Evolutionary conservation across 2,329 filamentous ascomycete genomes (phyloP).

Genomic region (Fusarium nematophilum): DNA sequence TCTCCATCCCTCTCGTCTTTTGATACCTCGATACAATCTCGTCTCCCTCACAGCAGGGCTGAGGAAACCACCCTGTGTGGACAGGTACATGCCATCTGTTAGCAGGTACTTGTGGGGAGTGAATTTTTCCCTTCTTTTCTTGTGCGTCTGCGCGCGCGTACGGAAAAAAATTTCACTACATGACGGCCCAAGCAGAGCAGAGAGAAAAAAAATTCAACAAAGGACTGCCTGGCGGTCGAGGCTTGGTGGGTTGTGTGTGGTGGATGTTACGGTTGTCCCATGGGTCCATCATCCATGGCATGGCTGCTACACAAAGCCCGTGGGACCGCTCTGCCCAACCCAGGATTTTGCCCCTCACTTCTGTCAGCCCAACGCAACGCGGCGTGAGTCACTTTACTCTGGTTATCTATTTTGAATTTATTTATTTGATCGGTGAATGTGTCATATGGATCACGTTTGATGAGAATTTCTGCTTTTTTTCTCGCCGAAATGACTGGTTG

Average conservation of each 20-base stretch:
- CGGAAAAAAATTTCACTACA: conserved; percentile 41
- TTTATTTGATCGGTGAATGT: not conserved
- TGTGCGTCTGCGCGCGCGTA: conserved; percentile 13
- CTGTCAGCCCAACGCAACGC: conserved; percentile 44
- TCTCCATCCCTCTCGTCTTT: not conserved
- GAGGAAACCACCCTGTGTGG: conserved; percentile 3
- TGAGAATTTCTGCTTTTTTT: not conserved
- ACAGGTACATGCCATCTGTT: conserved; percentile 46
- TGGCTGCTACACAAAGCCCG: conserved; percentile 24
- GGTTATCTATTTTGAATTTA: conserved; percentile 1
- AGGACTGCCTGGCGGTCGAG: conserved; percentile 32
- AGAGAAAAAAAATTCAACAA: conserved; percentile 39
- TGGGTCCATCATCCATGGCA: conserved; percentile 29
- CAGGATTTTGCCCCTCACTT: conserved; percentile 39
- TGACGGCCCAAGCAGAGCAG: conserved; percentile 24
- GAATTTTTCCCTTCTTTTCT: conserved; percentile 24
- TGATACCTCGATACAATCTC: conserved; percentile 12
- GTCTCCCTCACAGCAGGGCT: conserved; percentile 12
- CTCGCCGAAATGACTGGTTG: conserved; percentile 5
- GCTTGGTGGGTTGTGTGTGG: conserved; percentile 36
- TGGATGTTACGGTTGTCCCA: conserved; percentile 35
- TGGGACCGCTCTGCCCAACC: conserved; percentile 43
- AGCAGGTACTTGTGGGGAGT: conserved; percentile 44
- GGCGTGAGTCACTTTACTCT: conserved; percentile 43
- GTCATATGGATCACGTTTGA: not conserved